Evolutionary conservation across 140 eudicot genomes (phyloP).

Genomic region (Erigeron philadelphicus): DNA sequence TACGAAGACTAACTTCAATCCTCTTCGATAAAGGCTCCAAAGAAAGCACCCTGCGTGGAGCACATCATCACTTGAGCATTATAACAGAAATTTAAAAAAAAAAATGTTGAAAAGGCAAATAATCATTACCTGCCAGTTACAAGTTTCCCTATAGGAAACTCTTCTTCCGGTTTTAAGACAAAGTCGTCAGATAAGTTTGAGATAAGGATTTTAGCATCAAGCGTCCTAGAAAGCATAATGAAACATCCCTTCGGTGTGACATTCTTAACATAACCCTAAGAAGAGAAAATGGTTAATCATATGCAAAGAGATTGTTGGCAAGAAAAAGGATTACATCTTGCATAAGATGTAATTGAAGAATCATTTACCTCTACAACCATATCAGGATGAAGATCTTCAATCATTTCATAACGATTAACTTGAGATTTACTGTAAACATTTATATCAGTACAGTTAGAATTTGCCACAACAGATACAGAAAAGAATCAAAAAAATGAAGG

Average conservation of each 20-base stretch:
- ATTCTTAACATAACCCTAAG: conserved; percentile 80
- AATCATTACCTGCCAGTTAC: conserved; percentile 66
- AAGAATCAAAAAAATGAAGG: conserved; percentile 5
- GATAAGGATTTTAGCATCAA: conserved; percentile 76
- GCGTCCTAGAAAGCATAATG: conserved; percentile 67
- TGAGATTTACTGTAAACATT: conserved; percentile 37
- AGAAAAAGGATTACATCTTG: background rate
- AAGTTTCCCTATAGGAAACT: conserved; percentile 81
- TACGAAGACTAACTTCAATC: conserved; percentile 72
- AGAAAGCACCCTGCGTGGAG: conserved; percentile 58
- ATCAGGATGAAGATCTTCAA: conserved; percentile 70
- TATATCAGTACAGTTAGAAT: conserved; percentile 7
- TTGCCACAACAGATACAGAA: background rate
- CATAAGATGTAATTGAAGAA: background rate
- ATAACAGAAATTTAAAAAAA: background rate
- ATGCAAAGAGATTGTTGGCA: conserved; percentile 2
- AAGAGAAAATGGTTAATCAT: conserved; percentile 15
- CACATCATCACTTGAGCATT: conserved; percentile 19
- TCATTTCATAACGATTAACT: conserved; percentile 36
- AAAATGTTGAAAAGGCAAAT: background rate
- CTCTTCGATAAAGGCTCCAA: conserved; percentile 86
- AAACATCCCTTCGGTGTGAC: conserved; percentile 78
- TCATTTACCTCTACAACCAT: conserved; percentile 62
- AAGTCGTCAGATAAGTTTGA: conserved; percentile 78
- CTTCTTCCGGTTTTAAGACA: conserved; percentile 63